Conservation (phyloP, 2,329 filamentous ascomycete genomes). For the Colletotrichum salicis region DNA sequence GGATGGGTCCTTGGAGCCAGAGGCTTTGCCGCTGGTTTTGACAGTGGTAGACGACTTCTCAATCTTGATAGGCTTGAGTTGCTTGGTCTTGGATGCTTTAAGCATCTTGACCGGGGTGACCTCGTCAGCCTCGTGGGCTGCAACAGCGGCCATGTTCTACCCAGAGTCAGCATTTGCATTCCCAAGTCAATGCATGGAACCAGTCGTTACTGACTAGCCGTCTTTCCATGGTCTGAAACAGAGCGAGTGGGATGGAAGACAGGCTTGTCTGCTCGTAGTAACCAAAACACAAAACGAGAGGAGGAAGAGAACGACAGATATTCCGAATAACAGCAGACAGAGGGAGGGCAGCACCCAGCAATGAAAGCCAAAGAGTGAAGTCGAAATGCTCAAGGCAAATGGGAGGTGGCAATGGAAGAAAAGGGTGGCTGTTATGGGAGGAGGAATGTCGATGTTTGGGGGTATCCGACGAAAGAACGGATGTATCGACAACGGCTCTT, state of each 20-base stretch:
- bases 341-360: constrained; percentile 18
- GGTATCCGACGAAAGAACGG: constrained; percentile 21
- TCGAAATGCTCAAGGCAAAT: constrained; percentile 3
- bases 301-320: constrained; percentile 26
- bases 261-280: constrained; percentile 8
- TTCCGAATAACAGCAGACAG: constrained; percentile 4
- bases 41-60: background rate
- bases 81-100: constrained; percentile 12
- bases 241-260: constrained; percentile 18
- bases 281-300: constrained; percentile 33
- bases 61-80: background rate
- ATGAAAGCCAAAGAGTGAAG: constrained; percentile 26
- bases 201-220: constrained; percentile 30
- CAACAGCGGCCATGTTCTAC: constrained; percentile 51
- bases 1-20: constrained; percentile 33
- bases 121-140: constrained; percentile 8
- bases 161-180: constrained; percentile 28
- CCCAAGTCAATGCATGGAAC: background rate
- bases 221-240: constrained; percentile 18
- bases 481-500: background rate
- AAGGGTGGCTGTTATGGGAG: constrained; percentile 2
- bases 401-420: constrained; percentile 10
- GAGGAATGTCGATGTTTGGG: background rate
- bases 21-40: background rate
- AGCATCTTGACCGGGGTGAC: background rate